Conservation (phyloP, 169 alveolate genomes). For the Eimeria brunetti region DNA sequence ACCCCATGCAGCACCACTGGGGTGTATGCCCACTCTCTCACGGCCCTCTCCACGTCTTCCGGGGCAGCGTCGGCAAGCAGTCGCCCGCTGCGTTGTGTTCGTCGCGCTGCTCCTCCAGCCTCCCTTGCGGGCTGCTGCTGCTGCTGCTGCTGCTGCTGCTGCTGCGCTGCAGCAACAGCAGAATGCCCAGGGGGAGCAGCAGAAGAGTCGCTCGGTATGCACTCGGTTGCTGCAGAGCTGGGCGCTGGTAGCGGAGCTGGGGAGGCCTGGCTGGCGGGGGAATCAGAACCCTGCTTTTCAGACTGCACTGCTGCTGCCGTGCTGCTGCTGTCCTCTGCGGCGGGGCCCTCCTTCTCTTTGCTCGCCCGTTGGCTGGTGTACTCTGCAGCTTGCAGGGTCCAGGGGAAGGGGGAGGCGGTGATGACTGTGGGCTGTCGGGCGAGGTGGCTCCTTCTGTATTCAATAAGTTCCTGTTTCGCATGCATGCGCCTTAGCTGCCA, state of each 20-base stretch:
- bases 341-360: not conserved
- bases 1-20: constrained; percentile 86
- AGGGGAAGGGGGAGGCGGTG: constrained; percentile 69
- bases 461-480: constrained; percentile 86
- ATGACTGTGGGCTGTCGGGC: constrained; percentile 79
- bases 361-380: not conserved
- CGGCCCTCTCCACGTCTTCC: constrained; percentile 41
- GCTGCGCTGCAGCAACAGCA: constrained; percentile 34
- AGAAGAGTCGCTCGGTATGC: constrained; percentile 64
- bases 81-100: constrained; percentile 30
- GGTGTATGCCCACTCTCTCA: constrained; percentile 80
- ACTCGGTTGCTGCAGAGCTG: not conserved
- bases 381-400: constrained; percentile 65
- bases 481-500: constrained; percentile 90
- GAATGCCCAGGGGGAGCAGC: constrained; percentile 5
- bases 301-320: not conserved
- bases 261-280: not conserved
- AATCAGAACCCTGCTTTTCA: not conserved
- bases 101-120: not conserved
- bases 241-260: not conserved
- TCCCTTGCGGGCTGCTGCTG: constrained; percentile 1
- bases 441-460: constrained; percentile 83
- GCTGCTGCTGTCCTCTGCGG: not conserved
- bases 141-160: constrained; percentile 70
- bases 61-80: constrained; percentile 37